Percentiles rank a stretch among this genome's conserved stretches.
phyloP scores from a whole-genome alignment of 2,329 filamentous ascomycete species.

The Dactylellina leptospora region DNA sequence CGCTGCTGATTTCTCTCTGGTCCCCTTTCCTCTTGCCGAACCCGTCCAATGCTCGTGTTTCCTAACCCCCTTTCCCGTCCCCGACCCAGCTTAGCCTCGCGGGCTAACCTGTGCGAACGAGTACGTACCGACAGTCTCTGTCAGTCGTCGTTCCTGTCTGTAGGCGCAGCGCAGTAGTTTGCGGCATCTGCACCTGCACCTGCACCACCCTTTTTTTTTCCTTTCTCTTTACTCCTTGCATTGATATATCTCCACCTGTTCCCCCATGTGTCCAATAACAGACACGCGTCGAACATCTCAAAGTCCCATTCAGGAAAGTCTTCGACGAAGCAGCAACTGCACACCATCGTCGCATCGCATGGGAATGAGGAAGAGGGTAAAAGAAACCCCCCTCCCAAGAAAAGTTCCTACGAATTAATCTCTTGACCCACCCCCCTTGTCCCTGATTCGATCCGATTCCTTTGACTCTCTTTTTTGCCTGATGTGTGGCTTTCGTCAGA shows the following conservation, averaged over 20 bases:
- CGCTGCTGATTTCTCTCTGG: background rate
- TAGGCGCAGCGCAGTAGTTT: constrained; percentile 2
- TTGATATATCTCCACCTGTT: constrained; percentile 30
- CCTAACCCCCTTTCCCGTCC: constrained; percentile 29
- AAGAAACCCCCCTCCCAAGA: background rate
- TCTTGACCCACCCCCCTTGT: background rate
- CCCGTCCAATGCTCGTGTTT: constrained; percentile 18
- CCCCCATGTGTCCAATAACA: constrained; percentile 25
- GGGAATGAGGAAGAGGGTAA: background rate
- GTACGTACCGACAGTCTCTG: constrained; percentile 4
- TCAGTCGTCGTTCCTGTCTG: background rate
- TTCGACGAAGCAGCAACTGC: constrained; percentile 14
- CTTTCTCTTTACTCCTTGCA: too few species aligned
- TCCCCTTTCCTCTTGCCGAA: constrained; percentile 24
- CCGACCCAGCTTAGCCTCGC: constrained; percentile 17
- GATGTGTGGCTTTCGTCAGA: background rate
- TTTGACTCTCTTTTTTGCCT: background rate
- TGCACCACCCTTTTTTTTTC: constrained; percentile 30
- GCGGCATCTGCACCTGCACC: constrained; percentile 15
- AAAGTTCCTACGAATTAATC: too few species aligned
- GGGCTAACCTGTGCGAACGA: background rate
- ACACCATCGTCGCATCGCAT: constrained; percentile 5
- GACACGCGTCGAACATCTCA: constrained; percentile 17
- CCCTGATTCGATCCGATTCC: background rate
- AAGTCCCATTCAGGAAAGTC: constrained; percentile 32